Conservation (phyloP, 1,284 basidiomycete genomes). For the Xanthoconium separans region DNA sequence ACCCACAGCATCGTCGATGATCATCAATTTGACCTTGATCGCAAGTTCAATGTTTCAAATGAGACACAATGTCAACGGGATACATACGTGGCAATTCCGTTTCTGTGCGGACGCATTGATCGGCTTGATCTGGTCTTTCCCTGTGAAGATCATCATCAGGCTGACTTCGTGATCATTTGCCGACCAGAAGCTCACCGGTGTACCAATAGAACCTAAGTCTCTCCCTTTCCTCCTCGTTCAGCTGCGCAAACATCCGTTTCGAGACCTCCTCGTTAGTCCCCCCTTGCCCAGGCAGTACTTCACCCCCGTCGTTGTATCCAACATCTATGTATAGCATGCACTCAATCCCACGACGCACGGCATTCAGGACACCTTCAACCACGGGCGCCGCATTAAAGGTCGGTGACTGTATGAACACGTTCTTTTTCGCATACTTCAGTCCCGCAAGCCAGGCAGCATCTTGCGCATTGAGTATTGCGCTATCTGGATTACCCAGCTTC, state of each 20-base stretch:
- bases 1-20: slow-evolving; percentile 67
- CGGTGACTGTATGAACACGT: slow-evolving; percentile 78
- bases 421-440: slow-evolving; percentile 63
- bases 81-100: slow-evolving; percentile 64
- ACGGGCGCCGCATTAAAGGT: slow-evolving; percentile 75
- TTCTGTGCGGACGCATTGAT: slow-evolving; percentile 73
- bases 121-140: slow-evolving; percentile 71
- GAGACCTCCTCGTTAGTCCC: slow-evolving; percentile 81
- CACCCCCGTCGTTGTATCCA: slow-evolving; percentile 72
- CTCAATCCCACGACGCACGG: slow-evolving; percentile 66
- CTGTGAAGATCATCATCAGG: slow-evolving; percentile 33
- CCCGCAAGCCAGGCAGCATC: slow-evolving; percentile 77
- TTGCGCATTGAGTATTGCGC: slow-evolving; percentile 62
- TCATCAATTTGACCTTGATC: slow-evolving; percentile 65
- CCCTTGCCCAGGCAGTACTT: slow-evolving; percentile 75
- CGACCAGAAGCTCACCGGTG: slow-evolving; percentile 33
- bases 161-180: not conserved
- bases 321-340: slow-evolving; percentile 65
- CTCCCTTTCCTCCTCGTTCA: slow-evolving; percentile 51
- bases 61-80: slow-evolving; percentile 3
- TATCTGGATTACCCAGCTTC: slow-evolving; percentile 32
- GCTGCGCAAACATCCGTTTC: slow-evolving; percentile 58
- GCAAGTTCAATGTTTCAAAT: not conserved
- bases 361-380: slow-evolving; percentile 62
- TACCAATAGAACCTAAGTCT: slow-evolving; percentile 71